These are phyloP conservation scores for Carex pumila DNA, from an alignment of 176 grass and related monocot genomes.

Conservation along the genomic window DNA sequence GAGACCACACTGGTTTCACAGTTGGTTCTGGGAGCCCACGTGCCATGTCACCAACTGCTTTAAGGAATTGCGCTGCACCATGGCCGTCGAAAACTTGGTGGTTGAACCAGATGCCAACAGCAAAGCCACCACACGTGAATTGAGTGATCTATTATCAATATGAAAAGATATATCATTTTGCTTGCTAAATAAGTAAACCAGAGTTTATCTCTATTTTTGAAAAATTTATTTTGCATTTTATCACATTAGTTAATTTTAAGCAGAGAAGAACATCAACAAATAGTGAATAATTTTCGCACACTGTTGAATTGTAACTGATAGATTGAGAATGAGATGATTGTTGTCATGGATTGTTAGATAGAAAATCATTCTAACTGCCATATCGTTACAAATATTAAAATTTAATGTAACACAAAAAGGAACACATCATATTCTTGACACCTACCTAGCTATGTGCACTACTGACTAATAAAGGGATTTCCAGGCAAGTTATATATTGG, in stretches of 20 bases:
- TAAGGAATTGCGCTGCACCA: slow-evolving; percentile 35
- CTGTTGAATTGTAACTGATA: too few species aligned
- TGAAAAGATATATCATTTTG: background rate
- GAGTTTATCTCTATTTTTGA: background rate
- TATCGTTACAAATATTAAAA: background rate
- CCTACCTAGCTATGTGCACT: background rate
- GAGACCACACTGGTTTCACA: slow-evolving; percentile 45
- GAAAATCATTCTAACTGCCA: background rate
- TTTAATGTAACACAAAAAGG: background rate
- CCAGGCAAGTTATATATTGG: background rate
- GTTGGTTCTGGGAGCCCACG: slow-evolving; percentile 42
- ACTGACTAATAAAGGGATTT: background rate
- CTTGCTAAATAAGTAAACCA: background rate
- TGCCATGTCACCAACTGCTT: slow-evolving; percentile 33
- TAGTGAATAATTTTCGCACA: background rate
- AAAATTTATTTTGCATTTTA: background rate
- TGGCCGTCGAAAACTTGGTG: slow-evolving; percentile 72
- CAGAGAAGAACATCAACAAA: background rate
- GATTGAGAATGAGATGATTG: too few species aligned
- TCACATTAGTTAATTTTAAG: background rate
- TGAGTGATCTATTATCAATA: slow-evolving; percentile 44
- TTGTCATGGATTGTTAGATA: background rate
- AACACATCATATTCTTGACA: background rate
- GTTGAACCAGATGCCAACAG: slow-evolving; percentile 73
- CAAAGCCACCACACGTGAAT: slow-evolving; percentile 69